Evolutionary conservation across 2,329 filamentous ascomycete species (phyloP).

Genomic region (Orbilia quercus): DNA sequence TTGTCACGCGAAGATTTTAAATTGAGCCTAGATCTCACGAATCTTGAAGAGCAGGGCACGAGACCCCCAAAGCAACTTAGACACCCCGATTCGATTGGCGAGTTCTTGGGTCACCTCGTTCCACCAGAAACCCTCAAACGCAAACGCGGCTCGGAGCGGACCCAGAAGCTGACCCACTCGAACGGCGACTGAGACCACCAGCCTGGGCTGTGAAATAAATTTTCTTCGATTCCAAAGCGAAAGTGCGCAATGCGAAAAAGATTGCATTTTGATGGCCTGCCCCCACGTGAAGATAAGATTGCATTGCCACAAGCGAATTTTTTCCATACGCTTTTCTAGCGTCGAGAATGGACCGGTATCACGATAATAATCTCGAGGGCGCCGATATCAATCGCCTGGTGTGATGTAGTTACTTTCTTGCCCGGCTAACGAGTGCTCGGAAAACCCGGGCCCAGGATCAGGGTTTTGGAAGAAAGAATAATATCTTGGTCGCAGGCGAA

Average conservation of each 20-base stretch:
- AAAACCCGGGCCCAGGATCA: neutral
- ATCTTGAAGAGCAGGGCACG: neutral
- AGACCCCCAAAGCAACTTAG: neutral
- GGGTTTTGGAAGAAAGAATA: neutral
- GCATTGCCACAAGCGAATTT: constrained; percentile 19
- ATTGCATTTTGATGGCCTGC: neutral
- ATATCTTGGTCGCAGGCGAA: no score
- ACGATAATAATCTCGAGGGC: no score
- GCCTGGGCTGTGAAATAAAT: neutral
- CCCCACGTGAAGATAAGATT: constrained; percentile 56
- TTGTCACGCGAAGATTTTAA: neutral
- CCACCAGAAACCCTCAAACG: neutral
- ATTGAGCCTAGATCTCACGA: neutral
- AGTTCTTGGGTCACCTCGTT: constrained; percentile 5
- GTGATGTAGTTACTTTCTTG: no score
- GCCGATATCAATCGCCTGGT: no score
- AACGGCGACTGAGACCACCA: constrained; percentile 22
- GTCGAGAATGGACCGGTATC: neutral
- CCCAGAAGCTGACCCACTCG: constrained; percentile 25
- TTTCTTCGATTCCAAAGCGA: constrained; percentile 2
- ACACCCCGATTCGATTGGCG: neutral
- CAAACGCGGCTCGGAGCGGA: constrained; percentile 19
- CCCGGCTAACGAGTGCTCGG: no score
- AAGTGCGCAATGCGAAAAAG: constrained; percentile 3
- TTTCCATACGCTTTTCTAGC: neutral